Evolutionary conservation across 495 filamentous ascomycete genomes (phyloP).

Genomic region (Penicillium coprophilum): DNA sequence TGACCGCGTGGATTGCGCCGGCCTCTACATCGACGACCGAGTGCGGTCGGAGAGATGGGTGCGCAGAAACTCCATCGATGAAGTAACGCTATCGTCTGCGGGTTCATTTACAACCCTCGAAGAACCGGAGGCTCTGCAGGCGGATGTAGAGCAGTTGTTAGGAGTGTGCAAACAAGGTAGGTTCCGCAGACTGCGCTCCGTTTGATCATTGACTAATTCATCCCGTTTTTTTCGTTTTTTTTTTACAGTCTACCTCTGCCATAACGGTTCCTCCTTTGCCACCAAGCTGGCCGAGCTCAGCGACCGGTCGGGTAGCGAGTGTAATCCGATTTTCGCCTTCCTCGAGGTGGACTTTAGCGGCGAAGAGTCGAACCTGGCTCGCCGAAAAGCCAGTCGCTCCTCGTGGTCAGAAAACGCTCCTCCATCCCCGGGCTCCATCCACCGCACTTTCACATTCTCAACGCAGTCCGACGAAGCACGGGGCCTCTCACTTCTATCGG

Average conservation of each 20-base stretch:
- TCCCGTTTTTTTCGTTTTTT: too few species aligned
- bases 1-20: conserved; percentile 71
- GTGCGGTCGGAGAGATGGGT: conserved; percentile 63
- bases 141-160: conserved; percentile 51
- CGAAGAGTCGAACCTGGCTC: conserved; percentile 33
- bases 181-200: conserved; percentile 18
- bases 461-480: conserved; percentile 58
- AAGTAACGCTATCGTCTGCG: conserved; percentile 26
- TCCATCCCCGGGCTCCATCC: conserved; percentile 38
- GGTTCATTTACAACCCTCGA: conserved; percentile 36
- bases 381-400: conserved; percentile 40
- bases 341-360: conserved; percentile 59
- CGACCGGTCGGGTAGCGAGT: conserved; percentile 58
- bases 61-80: conserved; percentile 38
- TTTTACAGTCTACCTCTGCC: conserved; percentile 69
- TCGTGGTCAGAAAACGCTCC: conserved; percentile 39
- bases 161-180: conserved; percentile 56
- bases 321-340: conserved; percentile 72
- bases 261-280: conserved; percentile 67
- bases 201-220: conserved; percentile 11
- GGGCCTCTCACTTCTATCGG: conserved; percentile 66
- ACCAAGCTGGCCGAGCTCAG: conserved; percentile 66
- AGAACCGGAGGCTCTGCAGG: conserved; percentile 50
- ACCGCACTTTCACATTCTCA: conserved; percentile 45
- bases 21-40: conserved; percentile 80